phyloP scores from a whole-genome alignment of 768 basidiomycete species.

The Mycena amicta region DNA sequence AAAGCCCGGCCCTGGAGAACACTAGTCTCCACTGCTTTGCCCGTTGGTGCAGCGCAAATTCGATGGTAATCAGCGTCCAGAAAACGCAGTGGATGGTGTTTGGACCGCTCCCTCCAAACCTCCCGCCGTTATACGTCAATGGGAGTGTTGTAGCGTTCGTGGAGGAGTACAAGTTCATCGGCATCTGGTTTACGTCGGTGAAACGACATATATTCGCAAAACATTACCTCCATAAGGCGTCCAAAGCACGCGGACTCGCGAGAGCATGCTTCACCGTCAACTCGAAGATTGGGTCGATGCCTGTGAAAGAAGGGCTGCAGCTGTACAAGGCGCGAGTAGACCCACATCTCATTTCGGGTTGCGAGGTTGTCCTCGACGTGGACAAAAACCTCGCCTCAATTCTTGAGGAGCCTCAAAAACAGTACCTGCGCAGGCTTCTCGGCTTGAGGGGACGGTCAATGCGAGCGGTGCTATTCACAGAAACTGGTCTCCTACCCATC shows the following conservation, averaged over 20 bases:
- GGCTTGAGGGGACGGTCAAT: not conserved
- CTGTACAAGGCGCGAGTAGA: not conserved
- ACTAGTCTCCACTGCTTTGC: not conserved
- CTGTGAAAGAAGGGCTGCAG: not conserved
- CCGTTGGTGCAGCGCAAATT: not conserved
- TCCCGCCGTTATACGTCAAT: not conserved
- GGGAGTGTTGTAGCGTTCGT: not conserved
- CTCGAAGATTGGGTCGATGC: not conserved
- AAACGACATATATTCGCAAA: not conserved
- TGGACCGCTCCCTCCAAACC: not conserved
- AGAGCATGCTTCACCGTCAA: not conserved
- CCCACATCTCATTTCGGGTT: not conserved
- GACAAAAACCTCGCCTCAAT: not conserved
- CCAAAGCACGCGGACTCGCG: not conserved
- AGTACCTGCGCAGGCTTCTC: not conserved
- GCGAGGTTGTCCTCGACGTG: not conserved
- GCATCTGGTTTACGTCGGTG: not conserved
- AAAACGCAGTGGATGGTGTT: conserved; percentile 2
- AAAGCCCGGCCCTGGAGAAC: too few species aligned
- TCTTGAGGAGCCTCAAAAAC: not conserved
- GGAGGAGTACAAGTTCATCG: not conserved
- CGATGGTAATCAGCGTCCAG: not conserved
- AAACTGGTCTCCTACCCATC: not conserved
- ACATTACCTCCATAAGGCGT: not conserved
- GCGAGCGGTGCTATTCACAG: not conserved